Percentiles rank a stretch among this genome's conserved stretches.
These are phyloP conservation scores for Podila horticola DNA, from an alignment of 192 early-diverging fungal species.

Conservation along the genomic window DNA sequence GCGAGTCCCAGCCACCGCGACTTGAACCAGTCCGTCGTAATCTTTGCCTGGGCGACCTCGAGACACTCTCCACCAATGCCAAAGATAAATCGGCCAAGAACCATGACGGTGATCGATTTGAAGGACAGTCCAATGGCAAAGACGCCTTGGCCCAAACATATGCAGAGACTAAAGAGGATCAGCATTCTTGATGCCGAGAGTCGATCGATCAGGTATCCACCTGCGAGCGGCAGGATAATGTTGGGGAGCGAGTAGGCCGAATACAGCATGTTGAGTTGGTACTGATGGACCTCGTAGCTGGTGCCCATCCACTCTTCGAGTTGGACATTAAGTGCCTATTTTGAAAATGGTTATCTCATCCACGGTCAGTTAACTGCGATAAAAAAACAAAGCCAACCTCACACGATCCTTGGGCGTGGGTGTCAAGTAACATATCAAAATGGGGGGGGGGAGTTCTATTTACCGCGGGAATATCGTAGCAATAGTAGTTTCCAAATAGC, in stretches of 20 bases:
- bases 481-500: constrained; percentile 56
- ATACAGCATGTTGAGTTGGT: constrained; percentile 57
- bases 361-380: no score
- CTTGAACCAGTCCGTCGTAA: constrained; percentile 70
- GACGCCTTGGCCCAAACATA: constrained; percentile 66
- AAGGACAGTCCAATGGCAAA: constrained; percentile 66
- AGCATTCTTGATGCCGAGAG: constrained; percentile 63
- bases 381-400: no score
- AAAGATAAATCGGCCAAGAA: constrained; percentile 68
- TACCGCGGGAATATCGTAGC: constrained; percentile 52
- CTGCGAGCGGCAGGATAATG: constrained; percentile 49
- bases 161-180: constrained; percentile 56
- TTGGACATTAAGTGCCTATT: constrained; percentile 49
- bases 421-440: no score
- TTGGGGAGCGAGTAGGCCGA: constrained; percentile 53
- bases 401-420: no score
- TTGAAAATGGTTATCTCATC: no score
- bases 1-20: constrained; percentile 69
- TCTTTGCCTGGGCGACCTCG: constrained; percentile 68
- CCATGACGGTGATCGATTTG: constrained; percentile 57
- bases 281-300: constrained; percentile 49
- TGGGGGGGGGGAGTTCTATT: no score
- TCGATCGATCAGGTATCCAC: constrained; percentile 63
- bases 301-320: constrained; percentile 49
- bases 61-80: constrained; percentile 72